Base-by-base conservation (phyloP, 2,329 filamentous ascomycete species). In the Aspergillus novofumigatus region DNA sequence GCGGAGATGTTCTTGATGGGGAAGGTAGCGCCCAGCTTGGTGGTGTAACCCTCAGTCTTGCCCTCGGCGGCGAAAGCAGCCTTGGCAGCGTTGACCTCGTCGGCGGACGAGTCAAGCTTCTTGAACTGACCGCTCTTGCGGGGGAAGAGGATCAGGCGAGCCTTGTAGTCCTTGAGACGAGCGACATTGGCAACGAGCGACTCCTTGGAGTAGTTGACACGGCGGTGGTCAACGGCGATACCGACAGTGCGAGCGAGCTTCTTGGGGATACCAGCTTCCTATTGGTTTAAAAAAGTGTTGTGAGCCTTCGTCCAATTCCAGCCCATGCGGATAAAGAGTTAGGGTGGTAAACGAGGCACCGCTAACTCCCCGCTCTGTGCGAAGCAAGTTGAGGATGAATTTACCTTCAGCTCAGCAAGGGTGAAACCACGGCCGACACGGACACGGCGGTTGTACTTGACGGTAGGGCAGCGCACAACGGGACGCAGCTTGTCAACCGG, bases 361-460 rank as follows among this genome's bases (percentile, higher is more conserved):
- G 21, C 21, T 11, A 26, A 23, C 21, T 25, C 21, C 21, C 21
- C 10, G 44, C 35, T 23, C 42, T 26, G 21, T 23, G 23, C 10
- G 21, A 11, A 26, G 28, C 29, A 35, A 41, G n/a, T 51, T 14
- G 35, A 45, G 59, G 52, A 26, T 57, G 54, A 64, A 66, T 65
- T 69, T 89, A 97, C 93, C 92, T 99, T 99, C 78, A 99, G 86
- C 87, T 99, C 94, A 82, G 88, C 85, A 69, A 97, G 85, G 72
- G 93, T 91, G 89, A 99, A 99, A 79, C 94, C 94, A 85, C 94
- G 92, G 80, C 94, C 94, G 76, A 91, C 87, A 78, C 94, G 89
- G 77, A 95, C 90, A 78, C 92, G 92, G 78, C 94, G 92, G 91
- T 99, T 99, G 87, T 99, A 96, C 86, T 95, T 96, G 85, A 97